Evolutionary conservation across 2,329 filamentous ascomycete genomes (phyloP).

Genomic region (Blastomyces parvus): DNA sequence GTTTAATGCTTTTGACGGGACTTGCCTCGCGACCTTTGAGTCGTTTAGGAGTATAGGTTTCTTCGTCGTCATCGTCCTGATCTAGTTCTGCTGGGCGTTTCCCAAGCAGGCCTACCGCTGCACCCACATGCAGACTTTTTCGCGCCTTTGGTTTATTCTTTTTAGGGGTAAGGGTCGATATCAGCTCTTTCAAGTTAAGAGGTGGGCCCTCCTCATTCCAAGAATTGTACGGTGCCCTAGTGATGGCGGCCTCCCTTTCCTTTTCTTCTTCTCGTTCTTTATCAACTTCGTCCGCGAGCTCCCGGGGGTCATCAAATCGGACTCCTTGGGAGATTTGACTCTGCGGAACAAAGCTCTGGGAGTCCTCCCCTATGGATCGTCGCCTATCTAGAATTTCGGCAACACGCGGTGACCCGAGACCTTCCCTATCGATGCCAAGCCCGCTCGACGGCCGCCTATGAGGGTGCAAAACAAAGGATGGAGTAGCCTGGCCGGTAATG

Average conservation of each 20-base stretch:
- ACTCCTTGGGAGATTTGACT: conserved; percentile 38
- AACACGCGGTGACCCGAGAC: conserved; percentile 66
- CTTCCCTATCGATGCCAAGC: conserved; percentile 58
- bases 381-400: conserved; percentile 62
- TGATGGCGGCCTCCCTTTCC: conserved; percentile 46
- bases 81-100: conserved; percentile 67
- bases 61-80: conserved; percentile 47
- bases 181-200: conserved; percentile 64
- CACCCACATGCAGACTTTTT: conserved; percentile 68
- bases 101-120: conserved; percentile 61
- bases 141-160: conserved; percentile 57
- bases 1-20: conserved; percentile 63
- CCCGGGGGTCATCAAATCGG: conserved; percentile 56
- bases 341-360: conserved; percentile 53
- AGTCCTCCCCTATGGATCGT: conserved; percentile 59
- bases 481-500: conserved; percentile 49
- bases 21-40: conserved; percentile 63
- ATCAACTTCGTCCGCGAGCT: conserved; percentile 55
- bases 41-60: conserved; percentile 51
- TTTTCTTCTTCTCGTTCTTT: conserved; percentile 53
- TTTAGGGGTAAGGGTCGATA: conserved; percentile 66
- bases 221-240: conserved; percentile 40
- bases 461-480: conserved; percentile 55
- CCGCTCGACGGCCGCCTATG: conserved; percentile 54
- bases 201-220: conserved; percentile 50